Evolutionary conservation across 345 rosid species (phyloP).

Genomic region (Excoecaria agallocha): DNA sequence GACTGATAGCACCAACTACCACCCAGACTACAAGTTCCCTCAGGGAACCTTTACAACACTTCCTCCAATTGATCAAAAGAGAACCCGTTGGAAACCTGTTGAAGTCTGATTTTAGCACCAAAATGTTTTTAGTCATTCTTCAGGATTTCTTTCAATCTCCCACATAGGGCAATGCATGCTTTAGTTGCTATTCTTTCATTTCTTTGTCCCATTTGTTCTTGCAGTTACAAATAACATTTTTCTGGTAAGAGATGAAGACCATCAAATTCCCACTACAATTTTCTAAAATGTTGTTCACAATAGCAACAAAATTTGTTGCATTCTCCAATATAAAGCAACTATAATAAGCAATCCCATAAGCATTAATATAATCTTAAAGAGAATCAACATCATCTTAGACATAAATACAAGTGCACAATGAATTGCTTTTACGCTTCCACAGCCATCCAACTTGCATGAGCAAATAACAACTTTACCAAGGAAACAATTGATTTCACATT

Average conservation of each 20-base stretch:
- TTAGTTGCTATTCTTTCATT: background rate
- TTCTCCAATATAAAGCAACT: background rate
- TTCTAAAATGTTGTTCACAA: background rate
- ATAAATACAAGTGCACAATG: background rate
- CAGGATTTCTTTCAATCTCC: background rate
- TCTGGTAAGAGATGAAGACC: background rate
- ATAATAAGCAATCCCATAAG: background rate
- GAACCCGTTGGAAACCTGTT: background rate
- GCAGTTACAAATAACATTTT: background rate
- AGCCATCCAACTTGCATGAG: constrained; percentile 1
- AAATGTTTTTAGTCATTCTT: background rate
- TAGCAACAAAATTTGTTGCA: background rate
- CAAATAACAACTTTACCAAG: background rate
- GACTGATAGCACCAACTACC: background rate
- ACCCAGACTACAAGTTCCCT: background rate
- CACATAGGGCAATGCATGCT: no score
- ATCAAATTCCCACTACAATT: background rate
- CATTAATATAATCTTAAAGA: background rate
- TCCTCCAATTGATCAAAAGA: background rate
- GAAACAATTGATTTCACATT: background rate
- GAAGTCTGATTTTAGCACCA: background rate
- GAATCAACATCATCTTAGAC: background rate
- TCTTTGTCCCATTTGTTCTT: background rate
- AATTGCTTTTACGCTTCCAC: constrained; percentile 3
- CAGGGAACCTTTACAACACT: background rate